These are phyloP conservation scores for Yamadazyma pseudoaaseri DNA, from an alignment of 1,139 yeast species.

Conservation along the genomic window DNA sequence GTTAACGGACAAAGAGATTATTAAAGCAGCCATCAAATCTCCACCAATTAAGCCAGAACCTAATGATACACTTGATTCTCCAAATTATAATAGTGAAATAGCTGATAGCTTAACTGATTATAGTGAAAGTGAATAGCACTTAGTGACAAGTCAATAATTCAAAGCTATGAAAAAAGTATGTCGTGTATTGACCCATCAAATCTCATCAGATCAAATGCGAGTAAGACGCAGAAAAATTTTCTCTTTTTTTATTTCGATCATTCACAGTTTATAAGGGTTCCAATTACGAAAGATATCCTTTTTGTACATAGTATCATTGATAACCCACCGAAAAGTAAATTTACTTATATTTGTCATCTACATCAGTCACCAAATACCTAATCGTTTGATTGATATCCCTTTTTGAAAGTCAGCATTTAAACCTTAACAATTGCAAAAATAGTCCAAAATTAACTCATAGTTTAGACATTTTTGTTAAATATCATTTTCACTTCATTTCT, in stretches of 20 bases:
- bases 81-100: constrained; percentile 1
- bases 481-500: constrained; percentile 7
- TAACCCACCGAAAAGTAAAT: not conserved
- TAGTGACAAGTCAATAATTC: too few relatives aligned
- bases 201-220: constrained; percentile 1
- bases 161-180: not conserved
- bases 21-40: not conserved
- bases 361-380: too few relatives aligned
- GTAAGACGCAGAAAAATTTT: constrained; percentile 8
- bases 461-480: not conserved
- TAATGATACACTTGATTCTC: not conserved
- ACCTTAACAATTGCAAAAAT: too few relatives aligned
- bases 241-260: constrained; percentile 2
- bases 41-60: not conserved
- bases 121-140: constrained; percentile 7
- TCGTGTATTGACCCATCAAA: not conserved
- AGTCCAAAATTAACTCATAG: too few relatives aligned
- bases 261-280: not conserved
- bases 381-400: too few relatives aligned
- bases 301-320: constrained; percentile 3
- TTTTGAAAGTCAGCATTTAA: too few relatives aligned
- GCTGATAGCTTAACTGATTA: constrained; percentile 9
- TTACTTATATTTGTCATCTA: too few relatives aligned
- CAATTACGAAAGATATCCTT: not conserved
- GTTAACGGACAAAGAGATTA: not conserved